A percentile compares a stretch with the other conserved stretches of the same genome.
phyloP scores from a whole-genome alignment of 306 rosid genomes.

The Crataegus laevigata region DNA sequence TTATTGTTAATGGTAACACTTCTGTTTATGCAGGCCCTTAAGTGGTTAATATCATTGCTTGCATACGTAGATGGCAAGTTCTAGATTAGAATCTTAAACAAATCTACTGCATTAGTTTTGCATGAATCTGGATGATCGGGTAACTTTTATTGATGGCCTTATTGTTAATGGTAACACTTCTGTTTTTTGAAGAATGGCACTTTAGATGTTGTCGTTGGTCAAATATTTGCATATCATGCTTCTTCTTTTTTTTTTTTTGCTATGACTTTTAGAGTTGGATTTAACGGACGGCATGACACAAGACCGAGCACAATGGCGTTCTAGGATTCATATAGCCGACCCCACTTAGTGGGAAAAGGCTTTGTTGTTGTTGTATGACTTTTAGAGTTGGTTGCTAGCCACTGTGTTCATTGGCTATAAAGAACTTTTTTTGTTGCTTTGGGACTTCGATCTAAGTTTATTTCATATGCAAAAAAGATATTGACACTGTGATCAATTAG shows the following conservation, averaged over 20 bases:
- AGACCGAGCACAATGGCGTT: too few relatives aligned
- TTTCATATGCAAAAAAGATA: background rate
- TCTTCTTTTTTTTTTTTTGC: background rate
- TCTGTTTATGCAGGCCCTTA: background rate
- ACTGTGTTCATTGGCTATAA: background rate
- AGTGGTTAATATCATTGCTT: constrained; percentile 9
- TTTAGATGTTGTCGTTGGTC: background rate
- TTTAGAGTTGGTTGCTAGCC: background rate
- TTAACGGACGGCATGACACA: too few relatives aligned
- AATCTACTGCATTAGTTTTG: background rate
- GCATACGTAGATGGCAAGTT: background rate
- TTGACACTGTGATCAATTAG: constrained; percentile 5
- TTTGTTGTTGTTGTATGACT: too few relatives aligned
- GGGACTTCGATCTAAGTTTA: background rate
- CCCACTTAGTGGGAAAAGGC: too few relatives aligned
- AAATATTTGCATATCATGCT: background rate
- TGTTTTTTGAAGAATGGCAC: background rate
- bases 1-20: background rate
- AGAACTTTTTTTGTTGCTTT: background rate
- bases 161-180: background rate
- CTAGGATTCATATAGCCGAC: too few relatives aligned
- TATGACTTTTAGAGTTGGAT: background rate
- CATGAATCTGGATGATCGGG: constrained; percentile 1
- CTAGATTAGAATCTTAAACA: background rate
- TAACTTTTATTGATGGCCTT: constrained; percentile 12